Percentiles rank a stretch among this genome's conserved stretches.
phyloP scores from a whole-genome alignment of 1,284 basidiomycete species.

The Pseudozyma thailandica region DNA sequence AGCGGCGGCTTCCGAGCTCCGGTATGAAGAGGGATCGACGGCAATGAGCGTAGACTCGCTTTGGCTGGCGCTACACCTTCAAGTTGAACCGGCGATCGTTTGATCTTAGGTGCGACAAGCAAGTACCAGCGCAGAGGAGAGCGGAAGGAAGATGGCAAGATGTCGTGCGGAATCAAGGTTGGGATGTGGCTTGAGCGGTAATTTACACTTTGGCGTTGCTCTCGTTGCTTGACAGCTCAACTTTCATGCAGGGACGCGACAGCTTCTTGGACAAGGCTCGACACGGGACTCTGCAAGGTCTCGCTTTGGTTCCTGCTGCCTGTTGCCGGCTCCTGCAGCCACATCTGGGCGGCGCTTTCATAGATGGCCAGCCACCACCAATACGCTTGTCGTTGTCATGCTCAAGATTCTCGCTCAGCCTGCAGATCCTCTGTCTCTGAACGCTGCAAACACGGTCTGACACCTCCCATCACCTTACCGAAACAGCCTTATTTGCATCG shows the following conservation, averaged over 20 bases:
- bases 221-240: slow-evolving; percentile 3
- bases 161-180: not conserved
- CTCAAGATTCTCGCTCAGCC: not conserved
- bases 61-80: too few species aligned
- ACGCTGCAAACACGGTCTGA: too few species aligned
- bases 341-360: not conserved
- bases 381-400: not conserved
- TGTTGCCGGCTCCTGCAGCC: not conserved
- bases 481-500: too few species aligned
- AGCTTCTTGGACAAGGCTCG: not conserved
- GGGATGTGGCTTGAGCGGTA: not conserved
- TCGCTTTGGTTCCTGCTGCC: not conserved
- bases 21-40: too few species aligned
- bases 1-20: too few species aligned
- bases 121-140: too few species aligned
- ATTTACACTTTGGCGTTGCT: not conserved
- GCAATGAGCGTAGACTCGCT: too few species aligned
- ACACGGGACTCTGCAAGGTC: slow-evolving; percentile 1
- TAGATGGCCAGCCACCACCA: slow-evolving; percentile 1
- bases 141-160: not conserved
- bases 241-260: not conserved
- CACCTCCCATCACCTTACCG: too few species aligned
- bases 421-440: not conserved
- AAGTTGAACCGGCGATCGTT: too few species aligned
- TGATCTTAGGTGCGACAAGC: too few species aligned